Evolutionary conservation across 805 yeast genomes (phyloP), one percentile per base, ranked within the genome.

Genomic region (Yarrowia sp.): DNA sequence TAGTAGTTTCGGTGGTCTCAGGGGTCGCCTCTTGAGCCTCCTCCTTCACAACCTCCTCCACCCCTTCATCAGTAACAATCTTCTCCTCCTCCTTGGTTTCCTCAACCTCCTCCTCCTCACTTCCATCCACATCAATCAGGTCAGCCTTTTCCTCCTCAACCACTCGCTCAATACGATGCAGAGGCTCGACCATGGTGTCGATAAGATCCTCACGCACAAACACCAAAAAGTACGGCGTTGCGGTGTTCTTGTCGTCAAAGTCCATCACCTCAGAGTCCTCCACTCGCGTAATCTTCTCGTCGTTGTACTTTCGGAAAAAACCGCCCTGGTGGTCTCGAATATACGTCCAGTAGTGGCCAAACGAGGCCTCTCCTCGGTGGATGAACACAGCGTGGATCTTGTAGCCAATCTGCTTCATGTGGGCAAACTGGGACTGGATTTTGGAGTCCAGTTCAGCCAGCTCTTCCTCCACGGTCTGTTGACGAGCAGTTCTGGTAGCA

Each of bases 321-420:
- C 85, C 83, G 19, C 83, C 82, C 71, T 83, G 83, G 2, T 87
- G 85, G 77, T 95, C 98, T 70, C 85, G 86, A 71, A 95, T 93
- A 76, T 94, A 95, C 16, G 94, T 86, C 98, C 98, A 95, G 78
- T 95, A 95, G 78, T 95, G 99, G 2, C 99, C 99, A 75, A 91
- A 94, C 65, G 92, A 88, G 0, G 97, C 98, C 74, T 92, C 96
- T 8, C 99, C 99, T 64, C 97, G 82, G 77, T 95, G 99, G 59
- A 95, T 92, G 75, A 95, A 95, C 8, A 94, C 88, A 0, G 98
- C 97, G 80, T 93, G 94, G 12, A 95, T 82, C 0, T 90, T 83
- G 78, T 94, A 95, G 0, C 93, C 97, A 38, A 88, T 83, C 61
- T 82, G 79, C 64, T 82, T 84, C 78, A 89, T 85, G 8, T 82